Evolutionary conservation across 441 rosid genomes (phyloP).

Genomic region (Erodium trifolium): DNA sequence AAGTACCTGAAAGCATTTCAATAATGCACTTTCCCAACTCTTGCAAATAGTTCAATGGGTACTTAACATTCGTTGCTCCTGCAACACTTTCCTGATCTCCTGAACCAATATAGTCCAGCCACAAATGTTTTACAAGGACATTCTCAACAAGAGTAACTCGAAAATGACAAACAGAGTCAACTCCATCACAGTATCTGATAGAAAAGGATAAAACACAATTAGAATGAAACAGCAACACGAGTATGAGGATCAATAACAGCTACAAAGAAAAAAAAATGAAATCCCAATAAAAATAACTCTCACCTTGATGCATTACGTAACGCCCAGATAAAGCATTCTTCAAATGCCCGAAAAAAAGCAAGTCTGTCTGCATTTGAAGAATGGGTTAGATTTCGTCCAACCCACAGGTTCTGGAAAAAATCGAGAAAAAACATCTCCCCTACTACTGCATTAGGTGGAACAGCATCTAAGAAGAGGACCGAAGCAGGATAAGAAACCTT

Average conservation of each 20-base stretch:
- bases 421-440: conserved; percentile 66
- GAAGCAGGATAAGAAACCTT: conserved; percentile 87
- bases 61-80: conserved; percentile 29
- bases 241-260: conserved; percentile 7
- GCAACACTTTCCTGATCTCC: conserved; percentile 25
- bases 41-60: conserved; percentile 37
- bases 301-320: conserved; percentile 67
- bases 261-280: conserved; percentile 17
- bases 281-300: conserved; percentile 15
- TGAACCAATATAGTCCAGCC: conserved; percentile 51
- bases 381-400: conserved; percentile 55
- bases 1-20: conserved; percentile 63
- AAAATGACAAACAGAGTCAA: conserved; percentile 39
- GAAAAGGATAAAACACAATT: conserved; percentile 9
- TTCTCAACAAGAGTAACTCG: conserved; percentile 47
- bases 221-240: conserved; percentile 16
- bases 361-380: conserved; percentile 39
- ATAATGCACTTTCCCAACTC: conserved; percentile 79
- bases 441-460: conserved; percentile 48
- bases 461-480: conserved; percentile 54
- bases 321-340: conserved; percentile 84
- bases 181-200: conserved; percentile 49
- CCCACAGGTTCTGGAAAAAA: conserved; percentile 70
- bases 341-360: conserved; percentile 59
- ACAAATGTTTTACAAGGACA: conserved; percentile 64